Percentiles rank a stretch among this genome's conserved stretches.
Conservation (phyloP, 805 yeast genomes). For the Candida nemodendra region DNA sequence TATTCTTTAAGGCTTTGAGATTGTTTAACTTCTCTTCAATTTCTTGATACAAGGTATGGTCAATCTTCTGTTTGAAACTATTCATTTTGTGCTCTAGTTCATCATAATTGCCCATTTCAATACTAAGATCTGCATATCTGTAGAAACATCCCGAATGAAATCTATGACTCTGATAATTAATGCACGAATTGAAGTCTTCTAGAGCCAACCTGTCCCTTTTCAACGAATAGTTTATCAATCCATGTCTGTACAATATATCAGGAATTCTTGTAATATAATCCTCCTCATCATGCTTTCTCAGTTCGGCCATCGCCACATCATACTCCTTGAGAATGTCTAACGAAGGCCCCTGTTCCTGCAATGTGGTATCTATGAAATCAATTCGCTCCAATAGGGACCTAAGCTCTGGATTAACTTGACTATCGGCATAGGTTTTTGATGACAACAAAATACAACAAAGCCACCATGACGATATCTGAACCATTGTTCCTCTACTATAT, state of each 20-base stretch:
- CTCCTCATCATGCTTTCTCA: slow-evolving; percentile 12
- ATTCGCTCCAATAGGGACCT: slow-evolving; percentile 3
- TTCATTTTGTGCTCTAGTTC: slow-evolving; percentile 27
- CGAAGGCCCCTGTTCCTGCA: slow-evolving; percentile 29
- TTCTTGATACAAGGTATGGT: not conserved
- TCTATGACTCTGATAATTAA: slow-evolving; percentile 35
- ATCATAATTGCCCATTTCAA: slow-evolving; percentile 52
- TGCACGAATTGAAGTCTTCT: slow-evolving; percentile 48
- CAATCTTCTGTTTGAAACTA: slow-evolving; percentile 13
- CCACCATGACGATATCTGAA: too few species aligned
- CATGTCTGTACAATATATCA: slow-evolving; percentile 56
- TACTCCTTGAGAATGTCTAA: slow-evolving; percentile 31
- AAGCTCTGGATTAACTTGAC: not conserved
- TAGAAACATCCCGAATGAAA: slow-evolving; percentile 46
- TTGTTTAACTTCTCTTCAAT: slow-evolving; percentile 5
- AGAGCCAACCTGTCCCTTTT: slow-evolving; percentile 55
- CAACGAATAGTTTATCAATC: slow-evolving; percentile 56
- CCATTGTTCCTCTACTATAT: too few species aligned
- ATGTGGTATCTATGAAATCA: slow-evolving; percentile 13
- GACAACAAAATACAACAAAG: too few species aligned
- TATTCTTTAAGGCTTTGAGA: slow-evolving; percentile 3
- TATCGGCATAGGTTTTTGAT: too few species aligned
- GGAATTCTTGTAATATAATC: slow-evolving; percentile 28
- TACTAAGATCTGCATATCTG: slow-evolving; percentile 47
- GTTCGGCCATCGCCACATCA: slow-evolving; percentile 22